Evolutionary conservation across 1,139 yeast genomes (phyloP), one percentile per base, ranked within the genome.

Genomic region (Magnusiomyces magnusii): DNA sequence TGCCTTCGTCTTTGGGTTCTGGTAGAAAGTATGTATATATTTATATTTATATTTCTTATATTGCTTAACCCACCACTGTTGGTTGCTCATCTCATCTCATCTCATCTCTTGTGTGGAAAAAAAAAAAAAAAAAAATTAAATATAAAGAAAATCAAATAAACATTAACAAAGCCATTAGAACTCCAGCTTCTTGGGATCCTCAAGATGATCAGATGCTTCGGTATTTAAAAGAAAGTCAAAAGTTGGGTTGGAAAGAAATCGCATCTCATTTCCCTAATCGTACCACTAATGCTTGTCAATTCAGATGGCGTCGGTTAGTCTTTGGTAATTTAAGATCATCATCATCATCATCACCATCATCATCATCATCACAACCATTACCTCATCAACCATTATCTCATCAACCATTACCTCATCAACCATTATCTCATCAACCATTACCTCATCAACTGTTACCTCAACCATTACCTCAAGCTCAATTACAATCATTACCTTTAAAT

Each of bases 261-360:
- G 86, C 93, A 17, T 75, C 81, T 53, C 81, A 86, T 67, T 87
- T 87, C 73, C 78, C 77, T 56, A 81, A 84, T 67, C 75, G 95
- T 69, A 87, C 93, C 1, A 87, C 93, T 36, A 87, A 87, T 69
- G 93, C 93, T 3, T 87, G 93, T 68, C 95, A 87, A 69, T 87
- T 87, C 68, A 77, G 95, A 67, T 87, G 93, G 93, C 78, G 95
- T 66, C 74, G 93, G 56, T 76, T 87, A 36, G 76, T 77, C 63
- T 73, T 78, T 2, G 81, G 80, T n/a, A 73, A 78, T 34, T 68
- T 77, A 39, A 64, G 76, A 9, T 50, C 53, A 41, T 52, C 36
- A 59, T 49, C 58, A 19, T 49, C 51, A 39, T 19, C 56, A 47
- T 42, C 57, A 24, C 24, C 25, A 2, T 53, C 62, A 17, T 49